A percentile compares a stretch with the other conserved stretches of the same genome.
phyloP scores from a whole-genome alignment of 495 filamentous ascomycete genomes.

The Podospora australis region DNA sequence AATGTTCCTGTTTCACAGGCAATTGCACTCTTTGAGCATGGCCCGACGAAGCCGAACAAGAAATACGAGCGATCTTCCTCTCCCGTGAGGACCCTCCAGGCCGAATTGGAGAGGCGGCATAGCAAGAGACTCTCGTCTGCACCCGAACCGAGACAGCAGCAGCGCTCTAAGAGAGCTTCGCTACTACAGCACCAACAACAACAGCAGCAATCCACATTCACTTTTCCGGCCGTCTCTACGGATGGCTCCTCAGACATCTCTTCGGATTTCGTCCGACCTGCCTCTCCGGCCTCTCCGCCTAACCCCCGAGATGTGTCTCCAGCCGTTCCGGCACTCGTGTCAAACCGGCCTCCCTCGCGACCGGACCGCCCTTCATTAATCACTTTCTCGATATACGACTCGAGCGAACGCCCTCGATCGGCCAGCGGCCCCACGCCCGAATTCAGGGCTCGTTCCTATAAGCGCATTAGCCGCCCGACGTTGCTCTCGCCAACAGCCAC shows the following conservation, averaged over 20 bases:
- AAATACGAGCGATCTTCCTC: slow-evolving; percentile 22
- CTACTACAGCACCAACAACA: too few species aligned
- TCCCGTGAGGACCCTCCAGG: slow-evolving; percentile 26
- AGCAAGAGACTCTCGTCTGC: slow-evolving; percentile 29
- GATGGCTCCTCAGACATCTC: not conserved
- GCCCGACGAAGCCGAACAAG: slow-evolving; percentile 16
- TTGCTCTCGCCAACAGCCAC: slow-evolving; percentile 28
- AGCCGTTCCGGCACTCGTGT: not conserved
- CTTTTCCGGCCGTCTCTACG: not conserved
- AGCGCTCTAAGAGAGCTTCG: not conserved
- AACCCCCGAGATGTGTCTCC: too few species aligned
- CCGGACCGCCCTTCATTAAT: slow-evolving; percentile 1
- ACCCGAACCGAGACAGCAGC: slow-evolving; percentile 10
- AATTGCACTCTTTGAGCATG: slow-evolving; percentile 29
- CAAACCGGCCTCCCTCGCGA: not conserved
- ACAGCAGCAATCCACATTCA: too few species aligned
- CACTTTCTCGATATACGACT: not conserved
- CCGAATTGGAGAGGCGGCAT: slow-evolving; percentile 28
- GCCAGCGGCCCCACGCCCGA: slow-evolving; percentile 5
- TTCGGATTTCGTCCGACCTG: not conserved
- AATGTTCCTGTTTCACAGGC: slow-evolving; percentile 32
- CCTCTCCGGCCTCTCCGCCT: not conserved
- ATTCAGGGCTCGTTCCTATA: slow-evolving; percentile 24
- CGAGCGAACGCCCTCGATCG: slow-evolving; percentile 16
- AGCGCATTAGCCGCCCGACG: slow-evolving; percentile 30